These are phyloP conservation scores for Solanum bulbocastanum DNA, from an alignment of 257 asterid genomes.

Conservation along the genomic window DNA sequence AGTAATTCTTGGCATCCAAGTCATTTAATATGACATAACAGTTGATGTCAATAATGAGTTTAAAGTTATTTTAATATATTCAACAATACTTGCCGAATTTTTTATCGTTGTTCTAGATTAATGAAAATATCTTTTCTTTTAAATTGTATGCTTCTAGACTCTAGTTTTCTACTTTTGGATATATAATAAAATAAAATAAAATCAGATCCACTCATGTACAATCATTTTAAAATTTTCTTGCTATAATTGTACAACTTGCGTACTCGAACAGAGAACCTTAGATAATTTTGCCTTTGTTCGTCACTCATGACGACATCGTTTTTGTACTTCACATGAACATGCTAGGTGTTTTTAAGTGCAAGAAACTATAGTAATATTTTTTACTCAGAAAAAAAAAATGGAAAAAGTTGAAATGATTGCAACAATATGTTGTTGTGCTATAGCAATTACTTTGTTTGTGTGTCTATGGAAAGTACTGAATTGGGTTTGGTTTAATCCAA, in stretches of 20 bases:
- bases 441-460: background rate
- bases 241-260: background rate
- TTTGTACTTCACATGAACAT: background rate
- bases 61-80: too few species aligned
- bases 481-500: conserved; percentile 13
- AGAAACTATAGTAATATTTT: background rate
- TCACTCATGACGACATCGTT: background rate
- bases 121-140: too few species aligned
- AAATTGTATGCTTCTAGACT: too few species aligned
- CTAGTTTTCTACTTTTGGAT: too few species aligned
- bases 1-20: too few species aligned
- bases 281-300: background rate
- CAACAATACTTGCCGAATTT: too few species aligned
- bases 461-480: background rate
- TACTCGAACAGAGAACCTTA: background rate
- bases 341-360: background rate
- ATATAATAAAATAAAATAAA: too few species aligned
- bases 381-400: background rate
- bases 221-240: background rate
- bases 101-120: too few species aligned
- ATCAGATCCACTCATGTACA: too few species aligned
- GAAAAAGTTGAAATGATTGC: background rate
- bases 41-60: too few species aligned
- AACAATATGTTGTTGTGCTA: background rate
- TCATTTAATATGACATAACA: too few species aligned